Base-by-base conservation (phyloP, 306 rosid species). In the barrel medic (Medicago truncatula) region DNA sequence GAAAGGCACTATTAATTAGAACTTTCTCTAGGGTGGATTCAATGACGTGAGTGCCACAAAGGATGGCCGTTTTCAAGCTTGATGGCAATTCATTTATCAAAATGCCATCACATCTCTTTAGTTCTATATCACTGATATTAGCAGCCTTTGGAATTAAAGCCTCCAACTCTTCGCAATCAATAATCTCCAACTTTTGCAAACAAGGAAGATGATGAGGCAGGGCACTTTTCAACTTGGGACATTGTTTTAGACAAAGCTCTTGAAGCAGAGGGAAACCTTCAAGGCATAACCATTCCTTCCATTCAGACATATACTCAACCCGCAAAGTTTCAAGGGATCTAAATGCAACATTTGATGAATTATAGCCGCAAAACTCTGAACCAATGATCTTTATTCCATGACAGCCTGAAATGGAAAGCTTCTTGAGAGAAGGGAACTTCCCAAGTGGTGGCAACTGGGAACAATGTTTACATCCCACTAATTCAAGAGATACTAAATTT, bases 371-470 rank as follows among this genome's bases (percentile, higher is more conserved):
- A 17, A 84, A 80, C 69, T 84, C 80, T 4, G 8, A 8, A 1
- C 74, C 87, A 8, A 80, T 71, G 25, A 40, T 47, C 43, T 67
- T 36, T 43, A 80, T 13, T 17, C 52, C 56, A 4, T 67, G 7
- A 73, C 74, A 80, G 31, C 44, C 8, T 12, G 12, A 44, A 12
- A 76, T 80, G 0, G 6, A n/a, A 14, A 80, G 85, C 66, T 16
- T 31, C 43, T 76, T 80, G 38, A 84, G 41, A 3, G 12, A 62
- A 7, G 77, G 80, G 2, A 80, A 58, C 7, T 67, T 71, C 25
- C 80, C 80, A 60, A 72, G 67, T n/a, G 84, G 61, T 9, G 87
- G 84, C 49, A 63, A n/a, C 14, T 43, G 47, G 23, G 23, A 52
- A 52, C 23, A 15, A 0, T 16, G 1, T 2, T 6, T 0, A n/a